Evolutionary conservation across 2,329 filamentous ascomycete species (phyloP).

Genomic region (Hirsutella minnesotensis): DNA sequence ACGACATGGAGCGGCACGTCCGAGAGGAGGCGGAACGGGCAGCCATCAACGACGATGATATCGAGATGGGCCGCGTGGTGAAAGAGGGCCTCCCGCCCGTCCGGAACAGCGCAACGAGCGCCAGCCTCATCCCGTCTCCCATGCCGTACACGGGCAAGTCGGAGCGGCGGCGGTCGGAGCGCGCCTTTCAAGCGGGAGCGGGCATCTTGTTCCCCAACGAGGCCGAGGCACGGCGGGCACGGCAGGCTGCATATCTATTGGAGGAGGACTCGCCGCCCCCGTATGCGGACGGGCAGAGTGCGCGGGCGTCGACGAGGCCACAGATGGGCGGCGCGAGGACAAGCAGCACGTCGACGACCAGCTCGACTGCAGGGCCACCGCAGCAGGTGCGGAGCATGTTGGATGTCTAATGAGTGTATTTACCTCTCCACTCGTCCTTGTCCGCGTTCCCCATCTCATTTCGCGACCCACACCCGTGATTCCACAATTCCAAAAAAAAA

Average conservation of each 20-base stretch:
- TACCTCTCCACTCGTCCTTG: too few species aligned
- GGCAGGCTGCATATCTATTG: constrained; percentile 26
- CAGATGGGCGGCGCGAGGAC: constrained; percentile 20
- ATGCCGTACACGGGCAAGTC: constrained; percentile 27
- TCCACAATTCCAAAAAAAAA: too few species aligned
- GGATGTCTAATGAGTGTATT: constrained; percentile 28
- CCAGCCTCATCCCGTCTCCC: neutral
- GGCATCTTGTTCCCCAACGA: constrained; percentile 36
- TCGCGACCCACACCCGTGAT: too few species aligned
- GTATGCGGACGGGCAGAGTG: constrained; percentile 18
- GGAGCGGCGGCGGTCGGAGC: constrained; percentile 32
- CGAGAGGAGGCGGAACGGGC: constrained; percentile 19
- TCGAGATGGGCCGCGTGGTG: constrained; percentile 26
- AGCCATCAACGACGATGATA: constrained; percentile 17
- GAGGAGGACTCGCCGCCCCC: constrained; percentile 24
- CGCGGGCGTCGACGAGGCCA: constrained; percentile 12
- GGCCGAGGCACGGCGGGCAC: constrained; percentile 17
- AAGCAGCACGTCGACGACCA: constrained; percentile 32
- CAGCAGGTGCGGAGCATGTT: constrained; percentile 47
- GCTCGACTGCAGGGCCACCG: constrained; percentile 35
- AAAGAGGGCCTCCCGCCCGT: neutral
- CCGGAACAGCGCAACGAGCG: neutral
- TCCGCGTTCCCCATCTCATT: too few species aligned
- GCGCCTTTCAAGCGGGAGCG: constrained; percentile 29
- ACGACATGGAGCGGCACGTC: constrained; percentile 24